Conservation (phyloP, 2,329 filamentous ascomycete genomes). For the Pseudogymnoascus verrucosus region DNA sequence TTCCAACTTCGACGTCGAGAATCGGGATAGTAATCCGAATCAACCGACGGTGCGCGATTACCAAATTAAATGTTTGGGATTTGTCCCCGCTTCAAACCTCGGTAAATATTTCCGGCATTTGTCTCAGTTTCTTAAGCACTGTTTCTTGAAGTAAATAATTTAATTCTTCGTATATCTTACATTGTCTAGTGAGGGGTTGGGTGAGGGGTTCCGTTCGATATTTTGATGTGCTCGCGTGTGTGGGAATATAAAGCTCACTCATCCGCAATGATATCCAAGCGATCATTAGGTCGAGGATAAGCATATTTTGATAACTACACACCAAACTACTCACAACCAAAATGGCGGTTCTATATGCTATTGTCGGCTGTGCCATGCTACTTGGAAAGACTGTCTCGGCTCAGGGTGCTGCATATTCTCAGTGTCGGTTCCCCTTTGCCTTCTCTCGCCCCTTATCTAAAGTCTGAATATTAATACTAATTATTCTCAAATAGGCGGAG, state of each 20-base stretch:
- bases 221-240: background rate
- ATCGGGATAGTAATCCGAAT: background rate
- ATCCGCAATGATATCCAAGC: background rate
- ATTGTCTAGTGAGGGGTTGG: background rate
- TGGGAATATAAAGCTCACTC: background rate
- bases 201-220: background rate
- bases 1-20: background rate
- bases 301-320: background rate
- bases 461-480: background rate
- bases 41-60: background rate
- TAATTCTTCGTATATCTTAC: background rate
- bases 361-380: background rate
- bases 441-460: background rate
- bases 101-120: background rate
- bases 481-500: constrained; percentile 17
- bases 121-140: background rate
- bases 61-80: background rate
- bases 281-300: background rate
- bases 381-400: background rate
- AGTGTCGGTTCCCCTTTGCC: background rate
- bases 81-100: background rate
- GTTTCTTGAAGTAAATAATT: background rate
- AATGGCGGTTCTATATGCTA: background rate
- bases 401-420: background rate
- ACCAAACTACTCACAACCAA: background rate